Evolutionary conservation across 805 yeast species (phyloP), one percentile per base, ranked within the genome.

Genomic region (Starmerella sp.): DNA sequence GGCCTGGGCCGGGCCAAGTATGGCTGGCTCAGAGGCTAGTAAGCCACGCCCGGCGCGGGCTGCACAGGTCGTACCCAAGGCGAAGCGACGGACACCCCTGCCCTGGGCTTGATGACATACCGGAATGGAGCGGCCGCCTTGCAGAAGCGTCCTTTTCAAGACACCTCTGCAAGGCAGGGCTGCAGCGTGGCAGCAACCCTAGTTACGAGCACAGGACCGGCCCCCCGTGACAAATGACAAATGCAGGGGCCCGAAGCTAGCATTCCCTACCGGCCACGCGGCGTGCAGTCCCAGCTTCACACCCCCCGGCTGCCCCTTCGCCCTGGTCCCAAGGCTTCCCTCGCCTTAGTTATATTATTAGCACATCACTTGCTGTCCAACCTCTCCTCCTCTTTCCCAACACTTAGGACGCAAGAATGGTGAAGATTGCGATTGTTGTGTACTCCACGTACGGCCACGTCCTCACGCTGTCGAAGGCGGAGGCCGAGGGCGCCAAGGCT

Each of bases 381-480:
- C 30, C 28, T 46, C 49, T 15, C 13, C 39, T 46, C 39, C 38
- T 34, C 37, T 17, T 34, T 32, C 31, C 46, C 11, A 32, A 46
- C 49, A n/a, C 39, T 17, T 14, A 6, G 36, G 39, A n/a, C 39
- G 49, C 49, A 46, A 51, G 41, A 34, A 63, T 62, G 63, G 55
- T 54, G 13, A 72, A 69, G 59, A 66, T 74, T 55, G 77, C 77
- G 46, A 74, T 82, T 64, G 75, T 82, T 57, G 73, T 77, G 54
- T 89, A 87, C 76, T 83, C 96, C 30, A 73, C 82, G 44, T 87
- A 84, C 73, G 89, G 87, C 58, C 96, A 88, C 71, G 72, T 86
- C 61, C 78, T 77, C 57, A 69, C 74, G 36, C 66, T 89, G 65
- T 93, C 96, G 47, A 77, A 79, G 67, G 76, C 81, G 39, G 79